Conservation (phyloP, 305 asterid species). For the Fraxinus sp. region DNA sequence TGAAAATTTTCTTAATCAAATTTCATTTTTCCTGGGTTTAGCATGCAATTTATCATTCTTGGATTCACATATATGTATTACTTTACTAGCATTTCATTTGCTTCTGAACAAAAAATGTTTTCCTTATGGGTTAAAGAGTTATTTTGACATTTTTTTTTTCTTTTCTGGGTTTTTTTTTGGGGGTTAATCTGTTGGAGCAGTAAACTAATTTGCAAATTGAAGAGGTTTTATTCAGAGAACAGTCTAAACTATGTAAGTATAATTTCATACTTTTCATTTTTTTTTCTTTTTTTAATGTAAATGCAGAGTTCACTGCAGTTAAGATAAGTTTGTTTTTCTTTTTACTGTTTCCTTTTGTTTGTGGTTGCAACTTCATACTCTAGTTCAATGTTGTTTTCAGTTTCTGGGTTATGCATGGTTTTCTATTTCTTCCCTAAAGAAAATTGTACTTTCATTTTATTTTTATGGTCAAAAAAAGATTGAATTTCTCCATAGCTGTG, state of each 20-base stretch:
- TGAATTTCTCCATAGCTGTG: background rate
- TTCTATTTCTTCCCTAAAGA: slow-evolving; percentile 3
- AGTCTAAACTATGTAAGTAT: slow-evolving; percentile 28
- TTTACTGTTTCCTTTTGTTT: slow-evolving; percentile 10
- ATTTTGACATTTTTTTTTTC: background rate
- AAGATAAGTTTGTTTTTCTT: background rate
- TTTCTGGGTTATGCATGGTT: slow-evolving; percentile 29
- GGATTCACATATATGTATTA: background rate
- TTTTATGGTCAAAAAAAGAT: slow-evolving; percentile 14
- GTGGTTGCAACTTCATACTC: background rate
- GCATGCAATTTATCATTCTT: background rate
- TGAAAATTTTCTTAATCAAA: slow-evolving; percentile 37
- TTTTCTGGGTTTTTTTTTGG: background rate
- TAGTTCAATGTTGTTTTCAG: background rate
- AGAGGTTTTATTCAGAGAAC: slow-evolving; percentile 18
- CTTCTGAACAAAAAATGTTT: background rate
- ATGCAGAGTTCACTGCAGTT: slow-evolving; percentile 9
- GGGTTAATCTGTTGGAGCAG: background rate
- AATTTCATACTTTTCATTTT: background rate
- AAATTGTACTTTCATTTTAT: background rate
- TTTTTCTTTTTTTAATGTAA: background rate
- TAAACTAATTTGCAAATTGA: background rate
- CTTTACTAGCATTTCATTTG: background rate
- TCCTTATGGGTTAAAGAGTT: background rate
- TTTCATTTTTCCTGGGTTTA: slow-evolving; percentile 30